These are phyloP conservation scores for Globisporangium spiculum DNA, from an alignment of 352 stramenopile genomes.

Conservation along the genomic window DNA sequence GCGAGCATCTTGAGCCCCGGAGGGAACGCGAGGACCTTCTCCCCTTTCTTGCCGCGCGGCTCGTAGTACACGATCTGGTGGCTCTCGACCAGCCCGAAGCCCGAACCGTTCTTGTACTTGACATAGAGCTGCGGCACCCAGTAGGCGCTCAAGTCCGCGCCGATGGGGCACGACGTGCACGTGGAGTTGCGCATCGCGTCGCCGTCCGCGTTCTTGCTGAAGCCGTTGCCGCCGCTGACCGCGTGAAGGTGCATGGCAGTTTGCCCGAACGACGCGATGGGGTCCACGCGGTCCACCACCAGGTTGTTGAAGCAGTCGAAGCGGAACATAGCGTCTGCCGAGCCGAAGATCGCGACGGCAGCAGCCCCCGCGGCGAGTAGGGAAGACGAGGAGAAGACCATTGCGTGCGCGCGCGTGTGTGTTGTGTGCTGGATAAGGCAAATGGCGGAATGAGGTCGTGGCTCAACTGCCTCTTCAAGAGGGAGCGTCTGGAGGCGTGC, in stretches of 20 bases:
- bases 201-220: conserved; percentile 40
- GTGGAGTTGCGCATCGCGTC: conserved; percentile 36
- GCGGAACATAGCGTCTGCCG: conserved; percentile 30
- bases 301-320: conserved; percentile 61
- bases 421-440: neutral
- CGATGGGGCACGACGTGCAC: conserved; percentile 49
- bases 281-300: conserved; percentile 45
- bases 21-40: conserved; percentile 45
- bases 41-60: conserved; percentile 25
- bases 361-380: neutral
- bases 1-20: conserved; percentile 48
- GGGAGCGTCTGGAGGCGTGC: neutral
- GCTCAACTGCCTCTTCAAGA: neutral
- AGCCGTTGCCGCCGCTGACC: conserved; percentile 48
- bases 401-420: neutral
- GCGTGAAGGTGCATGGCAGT: conserved; percentile 35
- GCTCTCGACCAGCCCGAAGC: conserved; percentile 46
- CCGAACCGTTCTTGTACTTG: conserved; percentile 54
- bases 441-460: neutral
- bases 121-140: conserved; percentile 51
- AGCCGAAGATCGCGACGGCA: neutral
- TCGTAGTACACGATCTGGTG: conserved; percentile 58
- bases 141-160: conserved; percentile 46
- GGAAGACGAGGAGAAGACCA: neutral
- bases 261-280: conserved; percentile 32